Percentiles rank a stretch among this genome's conserved stretches.
phyloP scores from a whole-genome alignment of 768 basidiomycete species.

The Rhizopogon sp. region DNA sequence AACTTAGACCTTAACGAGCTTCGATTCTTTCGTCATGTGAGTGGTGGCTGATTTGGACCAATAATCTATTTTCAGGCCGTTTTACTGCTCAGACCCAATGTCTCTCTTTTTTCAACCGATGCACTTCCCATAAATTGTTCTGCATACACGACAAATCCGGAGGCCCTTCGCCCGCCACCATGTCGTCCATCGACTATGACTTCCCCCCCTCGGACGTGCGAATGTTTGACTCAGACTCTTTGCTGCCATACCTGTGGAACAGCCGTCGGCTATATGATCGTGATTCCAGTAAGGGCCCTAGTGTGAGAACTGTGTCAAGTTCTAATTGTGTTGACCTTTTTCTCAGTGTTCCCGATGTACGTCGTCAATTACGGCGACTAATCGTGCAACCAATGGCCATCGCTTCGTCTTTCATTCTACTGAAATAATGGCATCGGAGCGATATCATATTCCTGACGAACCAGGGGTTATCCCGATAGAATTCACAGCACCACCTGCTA shows the following conservation, averaged over 20 bases:
- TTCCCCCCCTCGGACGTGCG: slow-evolving; percentile 57
- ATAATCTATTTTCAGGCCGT: slow-evolving; percentile 52
- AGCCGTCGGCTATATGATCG: slow-evolving; percentile 77
- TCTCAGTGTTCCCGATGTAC: slow-evolving; percentile 66
- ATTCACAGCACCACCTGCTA: slow-evolving; percentile 24
- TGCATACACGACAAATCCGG: slow-evolving; percentile 47
- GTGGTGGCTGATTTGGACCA: not conserved
- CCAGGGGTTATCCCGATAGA: slow-evolving; percentile 53
- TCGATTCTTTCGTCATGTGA: slow-evolving; percentile 1
- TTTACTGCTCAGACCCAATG: slow-evolving; percentile 72
- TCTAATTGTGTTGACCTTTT: slow-evolving; percentile 10
- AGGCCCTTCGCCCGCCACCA: slow-evolving; percentile 34
- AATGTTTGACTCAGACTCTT: slow-evolving; percentile 79
- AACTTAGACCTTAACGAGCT: not conserved
- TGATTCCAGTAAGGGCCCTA: slow-evolving; percentile 44
- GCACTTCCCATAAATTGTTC: slow-evolving; percentile 76
- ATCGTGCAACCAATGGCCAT: slow-evolving; percentile 78
- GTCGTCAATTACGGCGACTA: slow-evolving; percentile 58
- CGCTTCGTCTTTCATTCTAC: slow-evolving; percentile 82
- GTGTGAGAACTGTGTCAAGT: slow-evolving; percentile 3
- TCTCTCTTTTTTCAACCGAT: slow-evolving; percentile 81
- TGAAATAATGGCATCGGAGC: slow-evolving; percentile 59
- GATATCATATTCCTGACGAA: slow-evolving; percentile 60
- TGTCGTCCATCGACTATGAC: slow-evolving; percentile 31
- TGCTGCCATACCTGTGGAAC: slow-evolving; percentile 77